Conservation (phyloP, 192 early-diverging fungal genomes). For the Kickxella alabastrina region DNA sequence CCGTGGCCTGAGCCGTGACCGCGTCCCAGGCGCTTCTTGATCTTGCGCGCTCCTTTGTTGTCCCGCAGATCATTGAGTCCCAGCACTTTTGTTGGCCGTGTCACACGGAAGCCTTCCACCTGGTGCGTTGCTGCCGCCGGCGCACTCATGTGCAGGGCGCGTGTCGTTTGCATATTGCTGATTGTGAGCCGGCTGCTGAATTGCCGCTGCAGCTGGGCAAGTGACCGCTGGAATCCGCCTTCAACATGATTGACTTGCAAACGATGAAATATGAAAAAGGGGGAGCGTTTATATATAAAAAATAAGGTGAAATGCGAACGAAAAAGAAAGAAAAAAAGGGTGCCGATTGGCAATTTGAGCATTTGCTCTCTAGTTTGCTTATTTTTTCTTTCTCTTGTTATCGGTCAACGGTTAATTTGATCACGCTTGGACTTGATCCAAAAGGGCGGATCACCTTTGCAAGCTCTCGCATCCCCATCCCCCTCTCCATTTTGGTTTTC, state of each 20-base stretch:
- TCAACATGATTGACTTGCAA: slow-evolving; percentile 9
- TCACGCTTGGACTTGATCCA: too few species aligned
- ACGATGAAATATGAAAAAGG: background rate
- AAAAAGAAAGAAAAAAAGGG: background rate
- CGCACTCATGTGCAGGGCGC: slow-evolving; percentile 16
- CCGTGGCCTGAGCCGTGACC: slow-evolving; percentile 85
- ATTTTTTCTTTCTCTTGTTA: too few species aligned
- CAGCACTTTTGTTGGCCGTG: slow-evolving; percentile 16
- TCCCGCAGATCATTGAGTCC: slow-evolving; percentile 38
- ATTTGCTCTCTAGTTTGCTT: background rate
- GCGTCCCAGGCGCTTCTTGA: slow-evolving; percentile 67
- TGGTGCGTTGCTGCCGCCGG: background rate
- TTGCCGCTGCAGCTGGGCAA: slow-evolving; percentile 19
- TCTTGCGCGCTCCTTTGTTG: slow-evolving; percentile 37
- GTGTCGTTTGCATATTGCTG: background rate
- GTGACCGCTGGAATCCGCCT: slow-evolving; percentile 5
- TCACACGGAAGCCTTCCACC: slow-evolving; percentile 5
- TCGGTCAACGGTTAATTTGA: too few species aligned
- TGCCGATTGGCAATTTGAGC: slow-evolving; percentile 13
- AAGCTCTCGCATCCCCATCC: too few species aligned
- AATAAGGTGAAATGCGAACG: background rate
- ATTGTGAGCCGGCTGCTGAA: slow-evolving; percentile 14
- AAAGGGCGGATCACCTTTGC: too few species aligned
- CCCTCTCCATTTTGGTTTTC: background rate
- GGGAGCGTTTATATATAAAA: too few species aligned